phyloP scores from a whole-genome alignment of 257 asterid genomes.

The Catharanthus roseus region DNA sequence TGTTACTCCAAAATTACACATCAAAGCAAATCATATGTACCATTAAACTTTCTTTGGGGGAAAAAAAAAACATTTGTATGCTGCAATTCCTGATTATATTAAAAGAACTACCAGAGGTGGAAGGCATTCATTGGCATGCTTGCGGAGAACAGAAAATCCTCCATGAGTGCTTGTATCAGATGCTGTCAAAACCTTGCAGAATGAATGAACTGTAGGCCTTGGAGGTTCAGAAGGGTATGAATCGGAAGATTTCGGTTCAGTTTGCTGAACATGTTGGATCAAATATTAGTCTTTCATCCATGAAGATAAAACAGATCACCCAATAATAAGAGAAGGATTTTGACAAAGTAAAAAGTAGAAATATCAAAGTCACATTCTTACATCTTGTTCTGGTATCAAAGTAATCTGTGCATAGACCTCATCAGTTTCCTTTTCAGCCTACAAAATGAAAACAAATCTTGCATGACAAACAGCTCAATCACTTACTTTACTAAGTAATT shows the following conservation, averaged over 20 bases:
- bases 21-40: background rate
- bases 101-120: constrained; percentile 63
- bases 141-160: constrained; percentile 87
- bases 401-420: constrained; percentile 91
- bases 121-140: constrained; percentile 84
- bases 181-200: constrained; percentile 88
- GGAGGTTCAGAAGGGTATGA: constrained; percentile 42
- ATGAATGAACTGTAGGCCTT: constrained; percentile 59
- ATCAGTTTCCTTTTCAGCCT: constrained; percentile 88
- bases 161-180: constrained; percentile 95
- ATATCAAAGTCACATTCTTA: constrained; percentile 28
- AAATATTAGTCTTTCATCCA: constrained; percentile 5
- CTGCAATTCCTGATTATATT: background rate
- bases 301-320: background rate
- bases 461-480: constrained; percentile 9
- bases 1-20: constrained; percentile 12
- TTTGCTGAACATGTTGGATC: constrained; percentile 41
- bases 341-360: background rate
- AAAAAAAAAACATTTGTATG: background rate
- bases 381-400: constrained; percentile 69
- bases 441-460: constrained; percentile 14
- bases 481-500: background rate
- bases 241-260: constrained; percentile 52
- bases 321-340: background rate
- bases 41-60: background rate